phyloP scores from a whole-genome alignment of 176 grass and related monocot genomes.

The Hordeum vulgare region DNA sequence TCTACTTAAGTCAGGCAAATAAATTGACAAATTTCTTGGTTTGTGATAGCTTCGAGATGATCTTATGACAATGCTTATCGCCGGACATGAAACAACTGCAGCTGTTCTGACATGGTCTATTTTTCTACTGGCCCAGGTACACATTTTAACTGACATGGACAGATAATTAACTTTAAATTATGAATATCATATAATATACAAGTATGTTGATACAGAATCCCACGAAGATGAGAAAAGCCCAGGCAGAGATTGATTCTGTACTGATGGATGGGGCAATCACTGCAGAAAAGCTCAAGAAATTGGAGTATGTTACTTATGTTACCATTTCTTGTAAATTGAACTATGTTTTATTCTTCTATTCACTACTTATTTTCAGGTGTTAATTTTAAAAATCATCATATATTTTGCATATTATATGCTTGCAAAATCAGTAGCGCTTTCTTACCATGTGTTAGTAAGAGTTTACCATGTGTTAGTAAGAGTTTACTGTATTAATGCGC shows the following conservation, averaged over 20 bases:
- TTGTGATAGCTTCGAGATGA: slow-evolving; percentile 81
- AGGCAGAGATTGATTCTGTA: slow-evolving; percentile 82
- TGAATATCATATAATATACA: background rate
- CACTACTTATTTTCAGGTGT: background rate
- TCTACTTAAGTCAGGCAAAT: background rate
- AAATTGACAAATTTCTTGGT: slow-evolving; percentile 19
- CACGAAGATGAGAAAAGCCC: slow-evolving; percentile 90
- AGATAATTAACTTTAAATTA: background rate
- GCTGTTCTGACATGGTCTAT: slow-evolving; percentile 94
- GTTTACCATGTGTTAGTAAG: background rate
- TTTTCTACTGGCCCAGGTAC: slow-evolving; percentile 83
- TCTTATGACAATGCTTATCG: slow-evolving; percentile 99
- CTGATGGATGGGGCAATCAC: slow-evolving; percentile 50
- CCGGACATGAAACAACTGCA: slow-evolving; percentile 98
- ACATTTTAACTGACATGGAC: background rate
- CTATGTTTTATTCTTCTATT: background rate
- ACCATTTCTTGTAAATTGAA: slow-evolving; percentile 15
- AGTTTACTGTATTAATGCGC: background rate
- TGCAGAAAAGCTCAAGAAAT: slow-evolving; percentile 54
- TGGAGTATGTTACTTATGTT: slow-evolving; percentile 59
- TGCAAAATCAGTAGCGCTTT: background rate
- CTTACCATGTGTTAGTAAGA: background rate
- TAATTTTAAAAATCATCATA: background rate
- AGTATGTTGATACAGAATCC: slow-evolving; percentile 54
- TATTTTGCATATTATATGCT: slow-evolving; percentile 6